Evolutionary conservation across 106 monocot species (phyloP).

Genomic region (Dendrobium chrysotoxum): DNA sequence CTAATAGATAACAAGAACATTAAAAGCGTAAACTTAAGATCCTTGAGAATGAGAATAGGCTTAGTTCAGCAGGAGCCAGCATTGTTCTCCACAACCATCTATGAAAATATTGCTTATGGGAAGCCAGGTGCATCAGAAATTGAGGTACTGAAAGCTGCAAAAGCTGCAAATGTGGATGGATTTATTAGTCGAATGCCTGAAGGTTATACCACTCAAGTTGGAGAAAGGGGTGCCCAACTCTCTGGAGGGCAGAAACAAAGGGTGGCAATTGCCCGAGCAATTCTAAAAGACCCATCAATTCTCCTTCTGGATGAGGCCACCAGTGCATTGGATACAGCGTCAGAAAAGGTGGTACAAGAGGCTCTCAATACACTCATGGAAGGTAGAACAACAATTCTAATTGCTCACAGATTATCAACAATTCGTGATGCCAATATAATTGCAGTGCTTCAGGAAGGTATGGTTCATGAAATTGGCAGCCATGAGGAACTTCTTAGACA

Average conservation of each 20-base stretch:
- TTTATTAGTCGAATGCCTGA: constrained; percentile 17
- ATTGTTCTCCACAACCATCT: constrained; percentile 13
- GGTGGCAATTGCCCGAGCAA: constrained; percentile 27
- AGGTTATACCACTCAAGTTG: constrained; percentile 24
- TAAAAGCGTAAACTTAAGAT: constrained; percentile 4
- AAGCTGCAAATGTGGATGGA: constrained; percentile 13
- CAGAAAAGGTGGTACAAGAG: constrained; percentile 27
- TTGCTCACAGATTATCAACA: constrained; percentile 35
- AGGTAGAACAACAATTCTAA: constrained; percentile 18
- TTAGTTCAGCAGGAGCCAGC: constrained; percentile 18
- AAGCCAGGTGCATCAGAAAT: constrained; percentile 14
- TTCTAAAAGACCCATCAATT: constrained; percentile 30
- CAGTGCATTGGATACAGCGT: constrained; percentile 27
- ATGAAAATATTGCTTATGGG: constrained; percentile 21
- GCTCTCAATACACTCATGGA: constrained; percentile 25
- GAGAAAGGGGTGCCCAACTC: constrained; percentile 22
- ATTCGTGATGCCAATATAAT: constrained; percentile 21
- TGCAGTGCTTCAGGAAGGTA: constrained; percentile 14
- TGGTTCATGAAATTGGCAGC: constrained; percentile 1
- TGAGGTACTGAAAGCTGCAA: constrained; percentile 10
- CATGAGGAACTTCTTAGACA: constrained; percentile 13
- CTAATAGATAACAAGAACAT: constrained; percentile 13
- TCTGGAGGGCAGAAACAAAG: constrained; percentile 39
- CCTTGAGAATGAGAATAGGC: constrained; percentile 18
- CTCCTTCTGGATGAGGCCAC: constrained; percentile 33